Evolutionary conservation across 345 rosid genomes (phyloP), one percentile per base, ranked within the genome.

Genomic region (Eucalyptus paniculata): DNA sequence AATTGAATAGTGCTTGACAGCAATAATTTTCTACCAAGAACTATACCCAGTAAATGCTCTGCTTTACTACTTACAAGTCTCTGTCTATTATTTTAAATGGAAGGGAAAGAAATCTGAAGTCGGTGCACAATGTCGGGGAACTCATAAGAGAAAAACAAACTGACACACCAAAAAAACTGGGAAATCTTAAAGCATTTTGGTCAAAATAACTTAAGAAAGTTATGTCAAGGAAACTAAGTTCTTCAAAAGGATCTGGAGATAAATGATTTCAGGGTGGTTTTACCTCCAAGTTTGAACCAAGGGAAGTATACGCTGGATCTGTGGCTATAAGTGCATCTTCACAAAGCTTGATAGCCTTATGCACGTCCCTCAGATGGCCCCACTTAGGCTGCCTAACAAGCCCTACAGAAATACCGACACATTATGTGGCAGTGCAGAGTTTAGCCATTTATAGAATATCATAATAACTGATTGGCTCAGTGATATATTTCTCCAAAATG

Each of bases 341-440:
- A 69, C 98, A 97, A 91, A 97, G 98, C 93, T 97, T 97, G 88
- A 97, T 93, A 88, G 99, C 96, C 93, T 94, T 97, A 62, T 97
- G 99, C 92, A 97, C 89, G 89, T 97, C 99, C 90, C 92, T 94
- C 62, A 97, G 92, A 91, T 97, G 99, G 49, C 99, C 99, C 96
- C 97, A 97, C 89, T 97, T 97, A n/a, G 99, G 99, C 90, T 97
- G 98, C 89, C 97, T 94, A 67, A 93, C 90, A 89, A 93, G 94
- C 89, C 99, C 99, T 97, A 93, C 69, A 87, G 91, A 88, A 89
- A 28, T 88, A 13, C 47, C 45, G 16, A 40, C 44, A 40, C 85
- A 40, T 77, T 77, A 77, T 40, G 47, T 23, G 47, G 47, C 85
- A 77, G 45, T 40, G 9, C 47, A 37, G 47, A 40, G 24, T 40